Conservation (phyloP, 768 basidiomycete genomes). For the Xerocomus spinulosus region DNA sequence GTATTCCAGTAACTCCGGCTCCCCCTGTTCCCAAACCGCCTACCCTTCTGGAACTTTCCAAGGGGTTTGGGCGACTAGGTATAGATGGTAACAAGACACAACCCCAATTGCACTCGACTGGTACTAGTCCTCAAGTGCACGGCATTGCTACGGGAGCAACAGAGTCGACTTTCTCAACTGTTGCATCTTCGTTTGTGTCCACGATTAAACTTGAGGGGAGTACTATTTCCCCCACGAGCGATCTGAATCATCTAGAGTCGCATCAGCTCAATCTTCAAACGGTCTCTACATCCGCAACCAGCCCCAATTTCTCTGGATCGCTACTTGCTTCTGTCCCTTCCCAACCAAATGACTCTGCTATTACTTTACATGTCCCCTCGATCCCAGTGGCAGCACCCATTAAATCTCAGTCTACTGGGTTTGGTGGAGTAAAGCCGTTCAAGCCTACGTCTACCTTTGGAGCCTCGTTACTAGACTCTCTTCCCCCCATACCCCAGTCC, state of each 20-base stretch:
- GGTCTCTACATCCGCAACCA: constrained; percentile 35
- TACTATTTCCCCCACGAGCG: neutral
- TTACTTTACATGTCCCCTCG: constrained; percentile 31
- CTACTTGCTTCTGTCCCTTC: constrained; percentile 40
- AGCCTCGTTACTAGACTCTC: constrained; percentile 62
- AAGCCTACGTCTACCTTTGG: constrained; percentile 82
- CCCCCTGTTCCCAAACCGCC: constrained; percentile 73
- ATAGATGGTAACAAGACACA: constrained; percentile 27
- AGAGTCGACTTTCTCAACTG: constrained; percentile 55
- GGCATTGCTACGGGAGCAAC: constrained; percentile 11
- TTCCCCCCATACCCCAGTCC: constrained; percentile 71
- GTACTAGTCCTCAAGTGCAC: constrained; percentile 30
- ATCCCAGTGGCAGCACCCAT: constrained; percentile 30
- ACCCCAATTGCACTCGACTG: constrained; percentile 25
- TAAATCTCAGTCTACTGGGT: constrained; percentile 47
- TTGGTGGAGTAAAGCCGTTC: constrained; percentile 69
- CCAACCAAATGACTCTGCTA: constrained; percentile 48
- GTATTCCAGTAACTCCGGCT: constrained; percentile 55
- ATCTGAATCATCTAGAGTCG: constrained; percentile 14
- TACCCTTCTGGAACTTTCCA: constrained; percentile 76
- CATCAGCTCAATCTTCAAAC: constrained; percentile 29
- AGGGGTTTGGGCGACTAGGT: constrained; percentile 36
- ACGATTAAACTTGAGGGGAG: constrained; percentile 31
- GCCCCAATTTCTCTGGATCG: constrained; percentile 46
- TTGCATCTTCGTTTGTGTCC: constrained; percentile 71